Conservation (phyloP, 2,329 filamentous ascomycete species). For the Penicillium brevicompactum region DNA sequence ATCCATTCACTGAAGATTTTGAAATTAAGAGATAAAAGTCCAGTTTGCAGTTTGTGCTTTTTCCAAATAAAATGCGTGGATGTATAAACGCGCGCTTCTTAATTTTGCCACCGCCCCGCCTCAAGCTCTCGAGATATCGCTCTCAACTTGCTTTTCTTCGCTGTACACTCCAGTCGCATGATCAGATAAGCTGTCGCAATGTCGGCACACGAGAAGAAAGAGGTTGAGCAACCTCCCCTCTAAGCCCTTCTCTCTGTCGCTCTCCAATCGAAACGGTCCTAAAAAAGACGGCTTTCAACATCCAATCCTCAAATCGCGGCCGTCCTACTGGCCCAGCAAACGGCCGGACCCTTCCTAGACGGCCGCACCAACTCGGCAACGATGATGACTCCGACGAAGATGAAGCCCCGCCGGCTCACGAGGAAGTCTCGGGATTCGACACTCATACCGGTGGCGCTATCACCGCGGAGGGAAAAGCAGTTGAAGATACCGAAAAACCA, state of each 20-base stretch:
- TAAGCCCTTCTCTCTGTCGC: constrained; percentile 46
- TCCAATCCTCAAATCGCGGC: constrained; percentile 28
- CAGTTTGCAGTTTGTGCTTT: not conserved
- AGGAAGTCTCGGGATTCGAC: constrained; percentile 60
- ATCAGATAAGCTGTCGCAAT: constrained; percentile 12
- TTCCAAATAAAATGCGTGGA: not conserved
- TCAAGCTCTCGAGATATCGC: constrained; percentile 15
- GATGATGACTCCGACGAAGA: constrained; percentile 58
- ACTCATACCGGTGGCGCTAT: constrained; percentile 43
- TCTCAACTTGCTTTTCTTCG: not conserved
- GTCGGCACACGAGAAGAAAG: constrained; percentile 16
- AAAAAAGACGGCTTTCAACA: constrained; percentile 38
- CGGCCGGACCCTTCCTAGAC: constrained; percentile 28
- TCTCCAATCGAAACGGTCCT: constrained; percentile 37
- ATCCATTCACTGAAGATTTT: too few species aligned
- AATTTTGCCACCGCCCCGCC: constrained; percentile 25
- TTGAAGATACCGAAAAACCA: constrained; percentile 55
- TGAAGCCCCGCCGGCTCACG: constrained; percentile 33
- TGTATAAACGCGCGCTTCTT: constrained; percentile 11
- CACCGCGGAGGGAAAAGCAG: constrained; percentile 37
- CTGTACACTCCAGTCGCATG: not conserved
- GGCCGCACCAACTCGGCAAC: constrained; percentile 35
- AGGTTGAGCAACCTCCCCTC: not conserved
- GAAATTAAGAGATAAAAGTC: too few species aligned
- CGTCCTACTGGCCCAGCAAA: constrained; percentile 21